Conservation (phyloP, 2,329 filamentous ascomycete species). For the Hymenoscyphus occultus region DNA sequence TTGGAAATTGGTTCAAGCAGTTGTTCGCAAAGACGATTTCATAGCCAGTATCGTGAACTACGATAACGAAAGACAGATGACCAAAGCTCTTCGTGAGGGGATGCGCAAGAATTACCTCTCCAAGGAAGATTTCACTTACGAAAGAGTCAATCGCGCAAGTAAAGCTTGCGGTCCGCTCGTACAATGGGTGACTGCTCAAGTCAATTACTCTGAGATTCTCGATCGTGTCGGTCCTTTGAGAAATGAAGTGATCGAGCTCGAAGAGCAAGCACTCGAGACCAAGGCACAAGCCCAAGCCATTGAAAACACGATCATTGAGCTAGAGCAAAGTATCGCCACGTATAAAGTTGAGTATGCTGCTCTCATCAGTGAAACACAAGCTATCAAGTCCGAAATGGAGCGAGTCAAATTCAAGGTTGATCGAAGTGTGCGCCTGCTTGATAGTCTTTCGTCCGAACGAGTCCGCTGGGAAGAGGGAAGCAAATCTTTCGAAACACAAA, state of each 20-base stretch:
- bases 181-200: slow-evolving; percentile 95
- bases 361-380: slow-evolving; percentile 93
- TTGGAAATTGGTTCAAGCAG: slow-evolving; percentile 87
- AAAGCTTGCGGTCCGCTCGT: slow-evolving; percentile 96
- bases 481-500: slow-evolving; percentile 97
- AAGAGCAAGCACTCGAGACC: slow-evolving; percentile 85
- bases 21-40: slow-evolving; percentile 91
- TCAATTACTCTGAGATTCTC: slow-evolving; percentile 96
- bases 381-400: slow-evolving; percentile 95
- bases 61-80: slow-evolving; percentile 95
- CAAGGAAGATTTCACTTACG: slow-evolving; percentile 93
- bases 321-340: slow-evolving; percentile 87
- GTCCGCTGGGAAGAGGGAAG: slow-evolving; percentile 94
- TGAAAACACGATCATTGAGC: slow-evolving; percentile 75
- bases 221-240: slow-evolving; percentile 90
- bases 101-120: slow-evolving; percentile 93
- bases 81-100: slow-evolving; percentile 71
- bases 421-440: slow-evolving; percentile 87
- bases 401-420: slow-evolving; percentile 98
- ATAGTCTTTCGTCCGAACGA: slow-evolving; percentile 92
- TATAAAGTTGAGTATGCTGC: slow-evolving; percentile 97
- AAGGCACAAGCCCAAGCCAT: slow-evolving; percentile 92
- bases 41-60: slow-evolving; percentile 98
- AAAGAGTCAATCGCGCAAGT: slow-evolving; percentile 92
- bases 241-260: slow-evolving; percentile 81